Base-by-base conservation (phyloP, 768 basidiomycete species). In the Lentinula guzmanii region DNA sequence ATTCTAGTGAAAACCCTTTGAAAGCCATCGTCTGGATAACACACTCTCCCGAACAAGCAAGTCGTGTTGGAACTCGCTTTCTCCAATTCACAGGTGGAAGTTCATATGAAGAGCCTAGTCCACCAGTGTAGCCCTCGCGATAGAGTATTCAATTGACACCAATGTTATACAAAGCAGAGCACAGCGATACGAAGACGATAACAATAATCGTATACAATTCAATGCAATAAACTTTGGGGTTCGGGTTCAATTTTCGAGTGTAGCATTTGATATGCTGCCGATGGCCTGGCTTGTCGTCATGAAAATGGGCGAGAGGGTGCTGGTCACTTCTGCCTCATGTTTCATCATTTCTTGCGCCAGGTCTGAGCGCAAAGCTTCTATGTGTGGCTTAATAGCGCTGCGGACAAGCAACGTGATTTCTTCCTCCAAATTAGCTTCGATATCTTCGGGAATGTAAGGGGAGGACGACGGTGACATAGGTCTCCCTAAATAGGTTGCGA, bases 1-100 rank as follows among this genome's bases (percentile, higher is more conserved):
- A 70, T 43, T 76, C 78, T 1, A 59, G 72, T 8, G 73, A 81
- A 42, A 76, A 80, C 21, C 73, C 75, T 37, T 72, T 91, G 57
- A 90, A 90, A 69, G 89, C 91, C 0, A 73, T 93, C 43, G 69
- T 95, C 3, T 95, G 93, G 93, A 91, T 95, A 62, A 95, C 93
- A 0, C 93, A 94, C 70, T 91, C 90, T 0, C 84, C 86, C 2
- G 89, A 92, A 63, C 93, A 94, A 70, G 89, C 85, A 4, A 74
- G 81, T 64, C 78, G 91, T 58, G 83, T 90, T 42, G 93, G 91
- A 13, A 91, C 84, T 1, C 76, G 89, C 63, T 89, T 86, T 66
- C 70, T 90, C 24, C 77, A 79, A 24, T 70, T 85, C 48, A 74
- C 76, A 11, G 69, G 43, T 31, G 76, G 77, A n/a, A 76, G 75